Base-by-base conservation (phyloP, 768 basidiomycete genomes). In the Auriscalpium orientale region DNA sequence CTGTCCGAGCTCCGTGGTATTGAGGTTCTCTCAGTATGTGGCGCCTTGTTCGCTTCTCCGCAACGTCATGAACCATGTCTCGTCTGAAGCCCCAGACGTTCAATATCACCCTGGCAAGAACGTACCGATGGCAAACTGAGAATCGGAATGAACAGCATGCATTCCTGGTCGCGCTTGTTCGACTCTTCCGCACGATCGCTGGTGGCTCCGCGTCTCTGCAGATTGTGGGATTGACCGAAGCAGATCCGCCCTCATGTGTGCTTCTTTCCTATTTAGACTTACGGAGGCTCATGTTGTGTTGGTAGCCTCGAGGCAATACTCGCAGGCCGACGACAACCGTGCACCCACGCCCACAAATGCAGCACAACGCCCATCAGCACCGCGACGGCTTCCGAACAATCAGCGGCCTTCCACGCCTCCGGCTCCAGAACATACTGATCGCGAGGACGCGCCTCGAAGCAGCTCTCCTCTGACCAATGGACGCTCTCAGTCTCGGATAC, bases 91-190 rank as follows among this genome's bases (percentile, higher is more conserved):
- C 85, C 18, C 65, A 74, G 21, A 72, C 76, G 18, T 89, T 95
- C 71, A 89, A 86, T 64, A 76, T 98, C 58, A 92, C 90, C 1
- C 79, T 98, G 52, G 84, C 88, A n/a, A 81, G 91, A 68, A 85
- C 91, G 22, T 98, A 98, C 72, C 79, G 75, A 67, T 98, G 95
- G 94, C 80, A 86, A 66, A 89, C 92, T 0, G 94, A 95, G 64
- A 80, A 78, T 54, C 67, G 77, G 35, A 67, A 67, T 22, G 93
- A 98, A 62, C 95, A 95, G 67, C 62, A 73, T 12, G 70, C 71
- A 12, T 98, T 98, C 68, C 67, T 97, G 49, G 76, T 78, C 43
- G 76, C 85, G 1, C 62, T 88, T 43, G 71, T 93, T 56, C 78
- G 82, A 46, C 73, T 86, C 36, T 88, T 85, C 67, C 79, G 67